Evolutionary conservation across 768 basidiomycete genomes (phyloP).

Genomic region (Suillus spraguei): DNA sequence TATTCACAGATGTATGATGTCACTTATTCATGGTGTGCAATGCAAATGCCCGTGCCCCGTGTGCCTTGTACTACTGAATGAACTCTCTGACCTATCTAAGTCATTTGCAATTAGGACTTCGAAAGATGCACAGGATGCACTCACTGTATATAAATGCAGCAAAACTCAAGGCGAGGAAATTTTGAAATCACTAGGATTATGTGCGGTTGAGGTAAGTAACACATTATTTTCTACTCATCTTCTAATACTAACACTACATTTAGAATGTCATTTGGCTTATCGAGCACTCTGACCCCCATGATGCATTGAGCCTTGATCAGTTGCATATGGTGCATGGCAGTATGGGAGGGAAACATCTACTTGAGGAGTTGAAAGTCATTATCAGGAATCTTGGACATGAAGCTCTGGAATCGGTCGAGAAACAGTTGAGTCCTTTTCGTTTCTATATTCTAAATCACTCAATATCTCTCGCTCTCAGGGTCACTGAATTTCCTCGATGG

Average conservation of each 20-base stretch:
- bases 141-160: too few species aligned
- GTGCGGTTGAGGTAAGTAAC: constrained; percentile 3
- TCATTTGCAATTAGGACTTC: too few species aligned
- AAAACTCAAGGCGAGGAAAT: constrained; percentile 6
- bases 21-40: constrained; percentile 33
- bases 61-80: too few species aligned
- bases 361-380: background rate
- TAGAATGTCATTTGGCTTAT: constrained; percentile 9
- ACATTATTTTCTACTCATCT: too few species aligned
- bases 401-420: background rate
- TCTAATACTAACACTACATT: constrained; percentile 11
- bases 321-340: constrained; percentile 6
- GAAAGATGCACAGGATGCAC: too few species aligned
- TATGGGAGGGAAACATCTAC: constrained; percentile 11
- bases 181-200: constrained; percentile 12
- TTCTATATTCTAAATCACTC: background rate
- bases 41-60: constrained; percentile 36
- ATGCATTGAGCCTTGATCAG: constrained; percentile 2
- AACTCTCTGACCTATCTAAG: too few species aligned
- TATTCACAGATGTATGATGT: constrained; percentile 31
- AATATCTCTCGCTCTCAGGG: constrained; percentile 3
- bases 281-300: constrained; percentile 5
- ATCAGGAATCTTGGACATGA: background rate
- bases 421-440: background rate
- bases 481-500: constrained; percentile 1